phyloP scores from a whole-genome alignment of 768 basidiomycete species.

The Boletellus ananiceps region DNA sequence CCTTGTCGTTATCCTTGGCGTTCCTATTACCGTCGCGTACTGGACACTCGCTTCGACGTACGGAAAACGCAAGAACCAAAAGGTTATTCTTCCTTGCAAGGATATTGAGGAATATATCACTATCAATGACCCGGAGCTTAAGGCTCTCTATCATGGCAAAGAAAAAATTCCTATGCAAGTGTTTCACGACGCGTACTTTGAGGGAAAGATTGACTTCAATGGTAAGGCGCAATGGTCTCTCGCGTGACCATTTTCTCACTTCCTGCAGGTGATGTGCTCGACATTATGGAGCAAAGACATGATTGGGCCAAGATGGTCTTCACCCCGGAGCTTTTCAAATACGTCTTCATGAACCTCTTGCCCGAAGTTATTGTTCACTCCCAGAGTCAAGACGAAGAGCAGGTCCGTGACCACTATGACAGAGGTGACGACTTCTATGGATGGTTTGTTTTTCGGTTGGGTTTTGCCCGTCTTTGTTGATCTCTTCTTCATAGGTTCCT shows the following conservation, averaged over 20 bases:
- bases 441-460: slow-evolving; percentile 43
- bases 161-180: slow-evolving; percentile 96
- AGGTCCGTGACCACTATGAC: slow-evolving; percentile 95
- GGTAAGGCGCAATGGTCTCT: slow-evolving; percentile 42
- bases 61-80: slow-evolving; percentile 78
- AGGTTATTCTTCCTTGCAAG: slow-evolving; percentile 79
- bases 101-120: slow-evolving; percentile 88
- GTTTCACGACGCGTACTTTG: slow-evolving; percentile 97
- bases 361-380: slow-evolving; percentile 95
- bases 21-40: slow-evolving; percentile 79
- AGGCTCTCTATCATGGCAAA: slow-evolving; percentile 72
- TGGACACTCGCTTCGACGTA: slow-evolving; percentile 86
- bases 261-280: slow-evolving; percentile 79
- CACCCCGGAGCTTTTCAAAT: slow-evolving; percentile 89
- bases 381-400: slow-evolving; percentile 88
- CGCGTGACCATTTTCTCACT: background rate
- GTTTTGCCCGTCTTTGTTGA: background rate
- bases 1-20: slow-evolving; percentile 65
- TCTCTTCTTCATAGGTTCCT: slow-evolving; percentile 59
- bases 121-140: slow-evolving; percentile 80
- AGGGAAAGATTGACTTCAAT: slow-evolving; percentile 93
- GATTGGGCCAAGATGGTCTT: slow-evolving; percentile 94
- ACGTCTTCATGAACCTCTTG: slow-evolving; percentile 79
- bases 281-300: slow-evolving; percentile 89
- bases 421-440: slow-evolving; percentile 95